A percentile compares a stretch with the other conserved stretches of the same genome.
phyloP scores from a whole-genome alignment of 2,329 filamentous ascomycete species.

The Allantophomopsis lycopodina region DNA sequence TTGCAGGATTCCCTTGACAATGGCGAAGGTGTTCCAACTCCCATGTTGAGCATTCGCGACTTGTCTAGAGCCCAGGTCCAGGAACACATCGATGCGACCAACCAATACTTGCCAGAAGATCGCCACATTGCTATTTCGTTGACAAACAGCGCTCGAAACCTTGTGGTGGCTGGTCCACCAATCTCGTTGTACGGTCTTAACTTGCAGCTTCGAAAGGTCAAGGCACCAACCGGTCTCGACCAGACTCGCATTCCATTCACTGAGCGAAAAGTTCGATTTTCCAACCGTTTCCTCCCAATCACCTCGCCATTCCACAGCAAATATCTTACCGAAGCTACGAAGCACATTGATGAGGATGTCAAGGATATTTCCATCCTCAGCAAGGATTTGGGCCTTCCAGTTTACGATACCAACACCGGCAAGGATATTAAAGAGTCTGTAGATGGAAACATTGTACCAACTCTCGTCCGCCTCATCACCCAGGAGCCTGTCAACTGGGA shows the following conservation, averaged over 20 bases:
- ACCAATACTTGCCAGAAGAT: constrained; percentile 86
- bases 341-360: constrained; percentile 75
- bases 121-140: constrained; percentile 91
- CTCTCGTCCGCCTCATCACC: constrained; percentile 84
- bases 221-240: constrained; percentile 92
- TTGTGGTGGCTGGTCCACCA: constrained; percentile 91
- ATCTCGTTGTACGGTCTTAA: constrained; percentile 96
- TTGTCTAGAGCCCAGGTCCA: constrained; percentile 79
- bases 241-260: constrained; percentile 91
- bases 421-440: constrained; percentile 63
- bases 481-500: constrained; percentile 94
- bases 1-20: constrained; percentile 88
- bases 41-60: constrained; percentile 96
- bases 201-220: constrained; percentile 87
- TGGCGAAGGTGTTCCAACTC: constrained; percentile 89
- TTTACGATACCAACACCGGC: constrained; percentile 84
- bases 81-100: constrained; percentile 92
- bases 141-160: constrained; percentile 91
- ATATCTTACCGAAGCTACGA: constrained; percentile 72
- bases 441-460: constrained; percentile 69
- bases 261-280: constrained; percentile 90
- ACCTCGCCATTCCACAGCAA: constrained; percentile 97
- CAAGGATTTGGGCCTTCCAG: constrained; percentile 63
- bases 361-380: constrained; percentile 67
- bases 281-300: constrained; percentile 93